Evolutionary conservation across 2,329 filamentous ascomycete species (phyloP), one percentile per base, ranked within the genome.

Genomic region (Sclerotinia spermophila): DNA sequence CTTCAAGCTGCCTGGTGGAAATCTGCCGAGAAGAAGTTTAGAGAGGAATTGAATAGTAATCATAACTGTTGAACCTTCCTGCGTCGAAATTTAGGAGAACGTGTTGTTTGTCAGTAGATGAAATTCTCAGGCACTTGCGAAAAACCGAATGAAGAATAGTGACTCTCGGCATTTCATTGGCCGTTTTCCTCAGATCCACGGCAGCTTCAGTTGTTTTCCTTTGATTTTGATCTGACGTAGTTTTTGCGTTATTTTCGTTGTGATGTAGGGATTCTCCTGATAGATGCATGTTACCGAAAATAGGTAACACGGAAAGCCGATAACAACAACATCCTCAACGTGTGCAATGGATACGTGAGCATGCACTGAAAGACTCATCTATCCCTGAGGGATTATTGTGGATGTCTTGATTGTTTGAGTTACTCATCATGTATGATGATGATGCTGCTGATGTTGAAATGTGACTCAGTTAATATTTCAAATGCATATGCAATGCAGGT

Each of bases 401-500:
- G 11, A 24, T n/a, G 45, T 51, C 24, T 13, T 65, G 61, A 38
- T 51, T 65, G 17, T 35, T 64, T 45, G 42, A 48, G n/a, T 60
- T 33, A 40, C 27, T 27, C 35, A 17, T 65, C 61, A 65, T 65
- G 61, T 51, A 53, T 40, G 33, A 65, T 65, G 61, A 65, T 65
- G 33, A 24, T 51, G 44, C 30, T 65, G 30, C 38, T 48, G 30
- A 27, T 44, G 19, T 13, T 44, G 58, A 30, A 10, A 21, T 38
- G 44, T 51, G 40, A 33, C 13, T 59, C 27, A 21, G 4, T 40
- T 45, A 27, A 21, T 30, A 40, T 53, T 30, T 64, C 40, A 21
- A 38, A 24, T 65, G 62, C 62, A 65, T 65, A 51, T 65, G 62
- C 62, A 65, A 53, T 53, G 62, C 45, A 40, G 45, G 24, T 51